These are phyloP conservation scores for Trichoderma asperelloides DNA, from an alignment of 495 filamentous ascomycete genomes.

Conservation along the genomic window DNA sequence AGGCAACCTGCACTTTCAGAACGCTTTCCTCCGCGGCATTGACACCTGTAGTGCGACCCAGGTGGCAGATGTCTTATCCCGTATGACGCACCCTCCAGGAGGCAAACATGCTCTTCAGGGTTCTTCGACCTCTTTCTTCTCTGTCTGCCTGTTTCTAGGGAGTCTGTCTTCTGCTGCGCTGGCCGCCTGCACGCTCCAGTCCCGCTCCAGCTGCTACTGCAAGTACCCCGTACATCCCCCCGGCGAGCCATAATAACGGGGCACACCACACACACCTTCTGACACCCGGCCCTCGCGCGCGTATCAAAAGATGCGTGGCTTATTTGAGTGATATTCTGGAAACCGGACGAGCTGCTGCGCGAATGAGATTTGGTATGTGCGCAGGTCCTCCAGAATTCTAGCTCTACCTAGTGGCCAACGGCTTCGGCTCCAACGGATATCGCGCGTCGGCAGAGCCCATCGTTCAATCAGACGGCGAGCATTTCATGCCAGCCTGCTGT, in stretches of 20 bases:
- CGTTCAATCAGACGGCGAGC: neutral
- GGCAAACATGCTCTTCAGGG: neutral
- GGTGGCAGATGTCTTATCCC: neutral
- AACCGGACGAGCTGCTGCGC: neutral
- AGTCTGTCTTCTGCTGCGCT: neutral
- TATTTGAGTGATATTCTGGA: constrained; percentile 6
- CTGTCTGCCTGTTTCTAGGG: too few relatives aligned
- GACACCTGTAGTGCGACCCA: neutral
- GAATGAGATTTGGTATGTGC: neutral
- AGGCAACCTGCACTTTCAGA: neutral
- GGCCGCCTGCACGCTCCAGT: neutral
- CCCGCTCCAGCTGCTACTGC: neutral
- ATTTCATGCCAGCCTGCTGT: neutral
- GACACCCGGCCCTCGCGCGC: neutral
- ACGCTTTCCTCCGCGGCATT: neutral
- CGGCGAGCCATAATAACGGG: neutral
- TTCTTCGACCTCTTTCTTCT: neutral
- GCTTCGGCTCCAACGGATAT: constrained; percentile 5
- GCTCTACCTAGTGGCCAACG: neutral
- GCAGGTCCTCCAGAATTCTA: neutral
- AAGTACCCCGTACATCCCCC: neutral
- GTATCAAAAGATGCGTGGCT: neutral
- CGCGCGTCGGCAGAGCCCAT: neutral
- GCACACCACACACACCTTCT: neutral
- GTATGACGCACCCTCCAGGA: neutral